Conservation (phyloP, 78 protist genomes). For the Dictyostelium citrinum region DNA sequence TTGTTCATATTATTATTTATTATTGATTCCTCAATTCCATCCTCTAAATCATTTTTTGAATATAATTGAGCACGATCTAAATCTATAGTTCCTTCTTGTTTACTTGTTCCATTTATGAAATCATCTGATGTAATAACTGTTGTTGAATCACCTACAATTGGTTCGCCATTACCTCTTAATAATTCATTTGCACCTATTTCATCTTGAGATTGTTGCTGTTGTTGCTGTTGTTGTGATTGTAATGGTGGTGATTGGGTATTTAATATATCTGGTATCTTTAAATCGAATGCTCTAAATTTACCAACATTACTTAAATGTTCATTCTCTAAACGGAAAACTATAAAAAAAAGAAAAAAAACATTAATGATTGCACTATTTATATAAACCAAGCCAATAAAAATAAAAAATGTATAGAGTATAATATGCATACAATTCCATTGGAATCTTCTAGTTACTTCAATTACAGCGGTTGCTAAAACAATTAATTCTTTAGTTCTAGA, state of each 20-base stretch:
- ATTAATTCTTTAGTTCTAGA: slow-evolving; percentile 46
- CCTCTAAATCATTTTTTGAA: background rate
- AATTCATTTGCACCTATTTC: background rate
- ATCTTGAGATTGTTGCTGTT: background rate
- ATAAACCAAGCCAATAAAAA: background rate
- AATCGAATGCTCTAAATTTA: slow-evolving; percentile 74
- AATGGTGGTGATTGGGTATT: background rate
- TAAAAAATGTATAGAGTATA: background rate
- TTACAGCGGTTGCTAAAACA: slow-evolving; percentile 12
- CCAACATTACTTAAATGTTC: slow-evolving; percentile 73
- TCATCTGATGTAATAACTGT: background rate
- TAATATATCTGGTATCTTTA: slow-evolving; percentile 52
- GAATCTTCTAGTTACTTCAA: slow-evolving; percentile 68
- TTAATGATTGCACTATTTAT: background rate
- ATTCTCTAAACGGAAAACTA: slow-evolving; percentile 80
- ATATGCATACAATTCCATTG: slow-evolving; percentile 77
- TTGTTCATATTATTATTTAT: background rate
- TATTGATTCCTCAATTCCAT: background rate
- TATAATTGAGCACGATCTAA: background rate
- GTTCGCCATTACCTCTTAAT: background rate
- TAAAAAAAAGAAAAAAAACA: background rate
- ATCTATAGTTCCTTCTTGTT: background rate
- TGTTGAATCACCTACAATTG: background rate
- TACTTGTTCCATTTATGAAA: background rate
- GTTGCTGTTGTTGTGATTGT: background rate